Base-by-base conservation (phyloP, 345 rosid species). In the Syzygium aqueum region DNA sequence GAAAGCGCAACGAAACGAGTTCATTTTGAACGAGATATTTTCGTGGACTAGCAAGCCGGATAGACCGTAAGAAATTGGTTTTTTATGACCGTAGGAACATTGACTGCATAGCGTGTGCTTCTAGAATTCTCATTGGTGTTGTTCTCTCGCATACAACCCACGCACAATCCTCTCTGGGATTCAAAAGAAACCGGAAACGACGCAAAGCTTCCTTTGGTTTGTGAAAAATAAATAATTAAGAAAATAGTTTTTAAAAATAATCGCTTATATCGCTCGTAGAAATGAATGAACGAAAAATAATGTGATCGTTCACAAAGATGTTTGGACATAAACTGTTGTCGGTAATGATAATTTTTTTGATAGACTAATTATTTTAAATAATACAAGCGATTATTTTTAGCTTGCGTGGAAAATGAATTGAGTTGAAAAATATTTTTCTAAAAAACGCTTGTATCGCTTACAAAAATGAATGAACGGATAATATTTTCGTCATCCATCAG, bases 391-490 rank as follows among this genome's bases (percentile, higher is more conserved):
- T 59, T 59, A 50, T 50, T 50, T 50, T 50, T 50, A 59, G 28
- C 7, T n/a, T 59, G 27, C 2, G 0, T 1, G 3, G 63, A 56
- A 10, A 56, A n/a, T 56, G 25, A 56, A 57, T 23, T 23, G 28
- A 57, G 28, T 57, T 0, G 2, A 1, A 57, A 0, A 57, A 23
- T 13, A 57, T 23, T 57, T 57, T 57, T 19, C 28, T 23, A 10
- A 57, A 23, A 56, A 10, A 23, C 25, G 11, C 28, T 10, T 23
- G 61, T 56, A 7, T 27, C 2, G 2, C 67, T 59, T 59, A 1
- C 0, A 27, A 27, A 11, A 59, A 59, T 0, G 1, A 59, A 5
- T 11, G 5, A 11, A 11, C 3, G 14, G 2, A 61, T 6, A 16
- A 0, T 3, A 61, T 61, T 61, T 61, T 61, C 33, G 6, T 14